Base-by-base conservation (phyloP, 352 stramenopile species). In the Phytophthora tubulina region DNA sequence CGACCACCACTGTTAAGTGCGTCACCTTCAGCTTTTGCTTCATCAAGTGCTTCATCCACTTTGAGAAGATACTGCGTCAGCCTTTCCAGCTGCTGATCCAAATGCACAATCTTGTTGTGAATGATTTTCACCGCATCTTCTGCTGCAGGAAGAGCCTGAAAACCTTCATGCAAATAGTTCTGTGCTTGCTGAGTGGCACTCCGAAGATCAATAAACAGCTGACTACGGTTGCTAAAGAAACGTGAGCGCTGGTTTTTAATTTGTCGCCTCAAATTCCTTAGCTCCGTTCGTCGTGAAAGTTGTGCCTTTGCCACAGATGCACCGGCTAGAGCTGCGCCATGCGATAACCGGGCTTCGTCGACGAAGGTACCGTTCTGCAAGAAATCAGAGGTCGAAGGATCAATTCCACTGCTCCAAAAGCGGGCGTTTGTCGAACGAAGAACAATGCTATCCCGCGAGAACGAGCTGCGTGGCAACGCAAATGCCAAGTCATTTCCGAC, bases 71-170 rank as follows among this genome's bases (percentile, higher is more conserved):
- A 83, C 35, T 83, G 66, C 15, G 76, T 72, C 6, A 96, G 52
- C 58, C 86, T 74, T 31, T 96, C 88, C 35, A 94, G 65, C 27
- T 96, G 80, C 50, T 93, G 76, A 39, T 96, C 88, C 38, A 94
- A 70, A n/a, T 80, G 68, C 9, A 94, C 67, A 63, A 96, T 92
- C 59, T 94, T 96, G 64, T 81, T 78, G 51, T 93, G 88, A 14
- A 96, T 93, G 33, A 93, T 94, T 62, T 86, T 91, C 46, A 94
- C 88, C 0, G 87, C 86, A 70, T 94, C 84, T 80, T 95, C 88
- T 31, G 88, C 88, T 55, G 80, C 86, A 1, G 88, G 88, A 13
- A 92, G 58, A 31, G 85, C 77, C 56, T 91, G 82, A 41, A 94
- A 95, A 1, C 86, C 88, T 86, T 95, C 88, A 53, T 95, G 88